These are phyloP conservation scores for Colletotrichum sp. DNA, from an alignment of 2,329 filamentous ascomycete genomes.

Conservation along the genomic window DNA sequence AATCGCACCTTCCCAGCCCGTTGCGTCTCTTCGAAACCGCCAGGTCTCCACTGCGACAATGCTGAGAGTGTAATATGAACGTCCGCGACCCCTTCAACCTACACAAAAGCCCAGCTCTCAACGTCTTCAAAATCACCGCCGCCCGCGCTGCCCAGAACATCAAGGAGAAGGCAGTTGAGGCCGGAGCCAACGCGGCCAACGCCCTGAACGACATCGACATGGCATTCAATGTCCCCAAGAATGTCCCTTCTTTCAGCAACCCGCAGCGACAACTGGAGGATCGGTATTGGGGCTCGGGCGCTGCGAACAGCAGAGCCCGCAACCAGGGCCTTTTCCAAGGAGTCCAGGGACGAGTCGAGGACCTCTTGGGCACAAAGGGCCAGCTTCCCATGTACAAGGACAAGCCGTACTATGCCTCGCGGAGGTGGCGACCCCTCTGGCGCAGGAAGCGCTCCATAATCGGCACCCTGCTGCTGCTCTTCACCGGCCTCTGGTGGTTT, in stretches of 20 bases:
- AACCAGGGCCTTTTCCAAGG: constrained; percentile 48
- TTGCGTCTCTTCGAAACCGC: constrained; percentile 15
- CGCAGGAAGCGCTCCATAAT: constrained; percentile 66
- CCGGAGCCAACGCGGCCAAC: constrained; percentile 51
- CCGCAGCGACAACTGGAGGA: constrained; percentile 71
- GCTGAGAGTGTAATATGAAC: constrained; percentile 36
- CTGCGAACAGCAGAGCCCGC: constrained; percentile 47
- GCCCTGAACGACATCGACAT: constrained; percentile 64
- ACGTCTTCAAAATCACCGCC: constrained; percentile 53
- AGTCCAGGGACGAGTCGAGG: constrained; percentile 67
- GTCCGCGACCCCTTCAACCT: constrained; percentile 48
- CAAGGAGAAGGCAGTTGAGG: constrained; percentile 54
- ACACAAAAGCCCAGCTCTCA: constrained; percentile 36
- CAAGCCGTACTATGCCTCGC: constrained; percentile 80
- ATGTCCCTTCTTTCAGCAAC: constrained; percentile 72
- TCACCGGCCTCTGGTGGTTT: constrained; percentile 72
- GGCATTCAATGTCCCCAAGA: constrained; percentile 71
- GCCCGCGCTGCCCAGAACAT: constrained; percentile 49
- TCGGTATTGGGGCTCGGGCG: constrained; percentile 65
- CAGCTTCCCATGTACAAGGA: constrained; percentile 97
- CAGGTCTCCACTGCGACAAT: constrained; percentile 19
- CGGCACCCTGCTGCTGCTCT: constrained; percentile 58
- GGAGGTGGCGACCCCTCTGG: constrained; percentile 64
- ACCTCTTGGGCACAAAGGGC: constrained; percentile 64
- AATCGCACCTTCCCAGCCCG: constrained; percentile 7